These are phyloP conservation scores for Heterobasidion annosum DNA, from an alignment of 1,284 basidiomycete genomes.

Conservation along the genomic window DNA sequence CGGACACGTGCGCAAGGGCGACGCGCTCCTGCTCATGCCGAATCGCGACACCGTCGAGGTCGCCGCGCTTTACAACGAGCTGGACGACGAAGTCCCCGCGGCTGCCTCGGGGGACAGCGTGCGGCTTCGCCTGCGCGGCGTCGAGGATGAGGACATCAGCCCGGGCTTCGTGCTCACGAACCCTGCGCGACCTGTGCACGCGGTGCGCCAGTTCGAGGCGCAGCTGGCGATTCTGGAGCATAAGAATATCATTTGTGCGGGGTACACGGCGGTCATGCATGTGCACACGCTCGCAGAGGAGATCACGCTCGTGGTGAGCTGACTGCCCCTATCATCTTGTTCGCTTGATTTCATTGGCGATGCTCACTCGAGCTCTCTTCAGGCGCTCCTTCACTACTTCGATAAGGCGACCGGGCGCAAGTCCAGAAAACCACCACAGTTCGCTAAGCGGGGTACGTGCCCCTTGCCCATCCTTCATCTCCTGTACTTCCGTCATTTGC, in stretches of 20 bases:
- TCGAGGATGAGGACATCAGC: constrained; percentile 88
- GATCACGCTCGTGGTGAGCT: constrained; percentile 70
- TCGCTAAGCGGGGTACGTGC: constrained; percentile 61
- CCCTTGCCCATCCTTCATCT: too few species aligned
- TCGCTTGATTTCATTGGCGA: background rate
- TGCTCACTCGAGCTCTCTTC: background rate
- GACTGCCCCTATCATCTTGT: too few species aligned
- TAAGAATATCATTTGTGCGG: constrained; percentile 94
- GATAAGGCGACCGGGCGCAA: constrained; percentile 92
- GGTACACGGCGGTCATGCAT: constrained; percentile 90
- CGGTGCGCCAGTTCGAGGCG: constrained; percentile 87
- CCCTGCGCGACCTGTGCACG: constrained; percentile 70
- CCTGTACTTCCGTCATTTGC: too few species aligned
- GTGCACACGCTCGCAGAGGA: constrained; percentile 90
- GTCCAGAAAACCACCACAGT: constrained; percentile 89
- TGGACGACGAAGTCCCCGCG: constrained; percentile 76
- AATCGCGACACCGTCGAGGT: constrained; percentile 81
- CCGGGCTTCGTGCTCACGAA: constrained; percentile 91
- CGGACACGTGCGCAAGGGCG: constrained; percentile 82
- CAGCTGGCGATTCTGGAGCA: constrained; percentile 93
- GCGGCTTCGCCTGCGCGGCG: constrained; percentile 79
- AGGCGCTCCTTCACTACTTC: constrained; percentile 89
- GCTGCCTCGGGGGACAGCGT: constrained; percentile 91
- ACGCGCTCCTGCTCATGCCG: constrained; percentile 82
- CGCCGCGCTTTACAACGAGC: constrained; percentile 81